Conservation (phyloP, 1,139 yeast genomes). For the Debaryomycetaceae sp. region DNA sequence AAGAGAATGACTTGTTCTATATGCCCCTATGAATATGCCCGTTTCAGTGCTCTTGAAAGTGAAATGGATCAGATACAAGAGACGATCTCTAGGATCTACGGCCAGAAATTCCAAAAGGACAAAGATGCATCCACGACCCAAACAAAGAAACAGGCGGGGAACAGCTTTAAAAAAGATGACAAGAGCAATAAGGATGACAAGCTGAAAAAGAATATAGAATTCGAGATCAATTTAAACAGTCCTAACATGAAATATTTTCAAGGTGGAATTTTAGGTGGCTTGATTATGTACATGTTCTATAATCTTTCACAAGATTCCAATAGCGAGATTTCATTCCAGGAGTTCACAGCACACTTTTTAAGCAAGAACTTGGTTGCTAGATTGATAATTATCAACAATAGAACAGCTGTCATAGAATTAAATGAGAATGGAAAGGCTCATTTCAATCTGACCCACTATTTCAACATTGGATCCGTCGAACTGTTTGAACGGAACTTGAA, state of each 20-base stretch:
- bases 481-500: slow-evolving; percentile 84
- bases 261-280: slow-evolving; percentile 27
- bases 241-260: slow-evolving; percentile 28
- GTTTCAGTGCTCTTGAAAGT: slow-evolving; percentile 4
- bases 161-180: slow-evolving; percentile 6
- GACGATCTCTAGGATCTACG: slow-evolving; percentile 12
- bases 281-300: slow-evolving; percentile 18
- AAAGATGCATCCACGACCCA: slow-evolving; percentile 2
- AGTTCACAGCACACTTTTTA: slow-evolving; percentile 39
- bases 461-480: slow-evolving; percentile 89
- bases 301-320: slow-evolving; percentile 16
- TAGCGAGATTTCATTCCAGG: slow-evolving; percentile 43
- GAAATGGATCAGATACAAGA: slow-evolving; percentile 13
- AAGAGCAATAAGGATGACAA: slow-evolving; percentile 7
- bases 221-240: slow-evolving; percentile 24
- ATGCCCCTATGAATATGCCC: slow-evolving; percentile 29
- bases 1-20: slow-evolving; percentile 23
- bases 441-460: slow-evolving; percentile 30
- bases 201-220: slow-evolving; percentile 14
- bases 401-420: slow-evolving; percentile 36
- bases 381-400: slow-evolving; percentile 38
- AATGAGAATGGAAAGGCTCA: slow-evolving; percentile 36
- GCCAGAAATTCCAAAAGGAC: slow-evolving; percentile 6
- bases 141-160: slow-evolving; percentile 9
- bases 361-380: slow-evolving; percentile 35